Evolutionary conservation across 768 basidiomycete species (phyloP), one percentile per base, ranked within the genome.

Genomic region (Boletales sp.): DNA sequence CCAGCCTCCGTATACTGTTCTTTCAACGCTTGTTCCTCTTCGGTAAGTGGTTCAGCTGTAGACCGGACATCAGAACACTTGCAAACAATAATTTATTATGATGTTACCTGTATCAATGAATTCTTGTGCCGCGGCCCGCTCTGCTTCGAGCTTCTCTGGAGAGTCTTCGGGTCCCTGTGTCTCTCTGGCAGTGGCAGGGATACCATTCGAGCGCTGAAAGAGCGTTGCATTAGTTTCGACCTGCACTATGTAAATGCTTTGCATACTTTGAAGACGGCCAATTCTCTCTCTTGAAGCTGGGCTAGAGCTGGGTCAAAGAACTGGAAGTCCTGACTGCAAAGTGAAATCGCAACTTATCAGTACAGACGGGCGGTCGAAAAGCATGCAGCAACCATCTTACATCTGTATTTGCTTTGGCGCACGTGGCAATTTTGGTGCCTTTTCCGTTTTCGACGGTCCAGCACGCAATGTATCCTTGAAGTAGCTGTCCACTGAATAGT

Each of bases 401-500:
- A 91, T 81, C 9, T 80, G 72, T 48, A 93, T 80, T 68, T 94
- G 92, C 65, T 94, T 94, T 5, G 93, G 94, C 4, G 90, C 87
- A 15, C 90, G 77, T 3, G 91, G 86, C 18, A 90, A 65, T 61
- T 92, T 93, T 3, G 89, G 85, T 11, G 80, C 83, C 65, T 94
- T 95, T 52, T 90, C 87, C 21, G 73, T 71, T 68, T 93, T 92
- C 17, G 83, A 82, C 1, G 87, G 82, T 0, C 88, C 87, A 9
- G 81, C 82, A 13, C 90, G 84, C 60, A 97, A 75, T 0, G 88
- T 86, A 63, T 94, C 92, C 68, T 94, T 90, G 80, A 94, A 97
- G 69, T 99, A 99, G 43, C 81, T 85, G 62, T 97, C 94, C 32
- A 97, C 89, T 0, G 91, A 94, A 68, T 97, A 97, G 62, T 94